Evolutionary conservation across 352 stramenopile species (phyloP), one percentile per base, ranked within the genome.

Genomic region (Aphanomyces invadans): DNA sequence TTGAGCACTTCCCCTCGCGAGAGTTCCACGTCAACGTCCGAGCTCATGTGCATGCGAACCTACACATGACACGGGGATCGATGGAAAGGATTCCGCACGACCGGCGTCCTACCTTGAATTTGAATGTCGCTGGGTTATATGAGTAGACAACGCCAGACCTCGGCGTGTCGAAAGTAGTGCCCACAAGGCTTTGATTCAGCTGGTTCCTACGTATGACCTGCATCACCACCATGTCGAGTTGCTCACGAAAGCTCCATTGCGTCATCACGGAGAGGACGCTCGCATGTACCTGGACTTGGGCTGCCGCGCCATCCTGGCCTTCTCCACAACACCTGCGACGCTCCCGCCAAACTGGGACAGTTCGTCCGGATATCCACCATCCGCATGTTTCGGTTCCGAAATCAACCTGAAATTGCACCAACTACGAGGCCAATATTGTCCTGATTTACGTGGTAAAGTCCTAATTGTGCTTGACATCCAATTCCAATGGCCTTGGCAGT

Each of bases 1-100:
- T 67, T 67, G 23, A 67, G 42, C 19, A 67, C 60, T 42, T 67
- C 60, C 12, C 28, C 33, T 10, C 60, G 45, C 21, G 29, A 10
- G 5, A 67, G 46, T 0, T 67, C 25, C 7, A 67, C 15, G 4
- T 32, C 31, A 2, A 67, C 49, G 4, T 29, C 17, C 17, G 49
- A 28, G 38, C 60, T 21, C 29, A 39, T 29, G 17, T 59, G 28
- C 28, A 67, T 57, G 23, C 38, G 45, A 3, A 67, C 60, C 60
- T 67, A 57, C 29, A 25, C 11, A 42, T 42, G 36, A 42, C 36
- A 42, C 32, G 19, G 42, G 7, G 3, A 2, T 15, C 17, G 53
- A 29, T 44, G 53, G 28, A 21, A 17, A 19, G 15, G 53, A 61
- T 54, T 54, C 46, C 46, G n/a, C n/a, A n/a, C n/a, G n/a, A n/a